phyloP scores from a whole-genome alignment of 768 basidiomycete species.

The Auriscalpium vulgare region DNA sequence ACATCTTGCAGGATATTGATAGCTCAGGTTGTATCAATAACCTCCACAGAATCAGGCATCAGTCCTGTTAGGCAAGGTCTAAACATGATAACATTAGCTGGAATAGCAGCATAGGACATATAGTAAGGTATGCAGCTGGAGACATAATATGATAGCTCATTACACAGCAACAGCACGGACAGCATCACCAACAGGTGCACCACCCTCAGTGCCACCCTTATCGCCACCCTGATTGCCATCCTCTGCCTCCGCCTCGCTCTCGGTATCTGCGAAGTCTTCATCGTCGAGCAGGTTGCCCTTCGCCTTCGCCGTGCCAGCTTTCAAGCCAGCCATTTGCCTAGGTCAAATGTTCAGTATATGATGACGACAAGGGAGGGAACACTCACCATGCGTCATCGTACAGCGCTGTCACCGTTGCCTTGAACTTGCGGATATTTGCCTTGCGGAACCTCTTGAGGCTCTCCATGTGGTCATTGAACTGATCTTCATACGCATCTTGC shows the following conservation, averaged over 20 bases:
- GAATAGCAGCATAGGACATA: background rate
- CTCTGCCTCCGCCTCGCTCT: too few species aligned
- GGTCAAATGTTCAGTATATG: background rate
- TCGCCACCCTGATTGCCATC: too few species aligned
- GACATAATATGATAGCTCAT: background rate
- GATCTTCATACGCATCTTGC: background rate
- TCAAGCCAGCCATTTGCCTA: background rate
- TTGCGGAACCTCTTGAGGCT: background rate
- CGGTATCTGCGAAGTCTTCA: background rate
- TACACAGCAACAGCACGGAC: too few species aligned
- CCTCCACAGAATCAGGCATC: too few species aligned
- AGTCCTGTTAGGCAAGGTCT: too few species aligned
- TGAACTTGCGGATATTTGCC: background rate
- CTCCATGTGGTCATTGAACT: background rate
- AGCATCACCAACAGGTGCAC: too few species aligned
- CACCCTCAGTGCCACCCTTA: too few species aligned
- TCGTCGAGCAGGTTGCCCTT: background rate
- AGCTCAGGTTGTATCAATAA: background rate
- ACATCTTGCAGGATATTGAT: background rate
- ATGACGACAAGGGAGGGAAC: background rate
- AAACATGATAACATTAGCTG: background rate
- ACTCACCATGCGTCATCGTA: background rate
- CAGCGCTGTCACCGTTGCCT: background rate
- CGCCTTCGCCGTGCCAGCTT: background rate
- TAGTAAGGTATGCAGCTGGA: background rate